phyloP scores from a whole-genome alignment of 1,139 yeast genomes.

The Candida freyschussii region DNA sequence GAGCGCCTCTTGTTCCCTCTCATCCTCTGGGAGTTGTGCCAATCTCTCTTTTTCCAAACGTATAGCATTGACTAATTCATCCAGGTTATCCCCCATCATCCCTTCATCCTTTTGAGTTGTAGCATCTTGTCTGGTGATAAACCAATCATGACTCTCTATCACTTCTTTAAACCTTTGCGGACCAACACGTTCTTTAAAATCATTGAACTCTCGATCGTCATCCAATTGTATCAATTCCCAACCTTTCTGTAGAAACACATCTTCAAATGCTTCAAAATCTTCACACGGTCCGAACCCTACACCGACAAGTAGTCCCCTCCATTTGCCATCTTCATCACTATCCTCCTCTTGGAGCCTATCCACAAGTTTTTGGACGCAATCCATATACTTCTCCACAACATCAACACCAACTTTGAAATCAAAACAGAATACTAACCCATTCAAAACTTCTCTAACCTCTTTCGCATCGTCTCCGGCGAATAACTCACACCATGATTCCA shows the following conservation, averaged over 20 bases:
- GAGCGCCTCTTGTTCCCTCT: conserved; percentile 15
- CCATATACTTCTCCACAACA: conserved; percentile 1
- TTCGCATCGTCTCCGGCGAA: conserved; percentile 22
- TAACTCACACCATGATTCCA: conserved; percentile 27
- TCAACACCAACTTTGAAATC: conserved; percentile 2
- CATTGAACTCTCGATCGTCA: conserved; percentile 15
- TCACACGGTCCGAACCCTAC: conserved; percentile 12
- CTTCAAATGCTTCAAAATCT: conserved; percentile 17
- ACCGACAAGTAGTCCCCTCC: conserved; percentile 11
- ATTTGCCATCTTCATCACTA: conserved; percentile 4
- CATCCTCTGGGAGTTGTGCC: conserved; percentile 5
- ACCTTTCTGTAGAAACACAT: conserved; percentile 6
- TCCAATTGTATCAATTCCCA: conserved; percentile 23
- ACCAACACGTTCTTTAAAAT: conserved; percentile 27
- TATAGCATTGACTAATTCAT: conserved; percentile 3
- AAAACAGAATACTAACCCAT: conserved; percentile 25
- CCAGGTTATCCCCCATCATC: conserved; percentile 9
- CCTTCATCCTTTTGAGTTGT: conserved; percentile 2
- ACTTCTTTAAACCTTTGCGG: conserved; percentile 24
- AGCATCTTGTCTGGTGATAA: neutral
- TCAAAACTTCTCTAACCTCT: conserved; percentile 26
- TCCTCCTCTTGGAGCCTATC: conserved; percentile 1
- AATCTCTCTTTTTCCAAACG: conserved; percentile 8
- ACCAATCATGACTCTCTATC: conserved; percentile 29
- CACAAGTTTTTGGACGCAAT: conserved; percentile 1